Evolutionary conservation across 768 basidiomycete genomes (phyloP), one percentile per base, ranked within the genome.

Genomic region (Lactarius hengduanensis): DNA sequence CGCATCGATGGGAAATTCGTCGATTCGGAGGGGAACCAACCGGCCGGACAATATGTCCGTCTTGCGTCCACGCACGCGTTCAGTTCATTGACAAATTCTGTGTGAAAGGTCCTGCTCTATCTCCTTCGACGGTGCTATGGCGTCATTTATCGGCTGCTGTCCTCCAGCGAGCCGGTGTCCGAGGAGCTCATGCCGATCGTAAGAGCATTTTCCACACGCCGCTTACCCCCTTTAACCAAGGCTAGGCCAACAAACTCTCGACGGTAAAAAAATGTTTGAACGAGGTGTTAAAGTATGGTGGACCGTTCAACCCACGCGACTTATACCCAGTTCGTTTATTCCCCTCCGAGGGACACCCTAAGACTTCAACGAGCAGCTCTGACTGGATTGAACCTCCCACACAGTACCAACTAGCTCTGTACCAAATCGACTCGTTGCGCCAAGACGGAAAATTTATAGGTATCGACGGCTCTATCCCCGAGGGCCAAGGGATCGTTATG

Each of bases 141-240:
- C 68, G 83, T 98, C 60, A 96, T 97, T 71, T 98, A 98, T 76
- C 85, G 90, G 34, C 77, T 99, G 58, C 84, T 99, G 68, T 95
- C 94, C 30, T 94, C 94, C 22, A 94, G 92, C 69, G 96, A 98
- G 78, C 97, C 97, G 0, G 95, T 99, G 2, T 96, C 94, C 0
- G 97, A 99, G 77, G 97, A 98, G 76, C 80, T 99, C 18, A 98
- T 98, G 92, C 96, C 96, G 6, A 85, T 97, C 45, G 96, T 96
- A 76, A 63, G 85, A 74, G 47, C 73, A 68, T 66, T 34, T 54
- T 11, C 62, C 6, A 7, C 32, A 55, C 63, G 11, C 28, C 59
- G 20, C 62, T 43, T 61, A 2, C 47, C 62, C 32, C 32, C 32
- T 8, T 32, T 32, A 18, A 10, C 47, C 57, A 9, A 62, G 34